phyloP scores from a whole-genome alignment of 371 early-diverging fungal species.

The Umbelopsis sp. region DNA sequence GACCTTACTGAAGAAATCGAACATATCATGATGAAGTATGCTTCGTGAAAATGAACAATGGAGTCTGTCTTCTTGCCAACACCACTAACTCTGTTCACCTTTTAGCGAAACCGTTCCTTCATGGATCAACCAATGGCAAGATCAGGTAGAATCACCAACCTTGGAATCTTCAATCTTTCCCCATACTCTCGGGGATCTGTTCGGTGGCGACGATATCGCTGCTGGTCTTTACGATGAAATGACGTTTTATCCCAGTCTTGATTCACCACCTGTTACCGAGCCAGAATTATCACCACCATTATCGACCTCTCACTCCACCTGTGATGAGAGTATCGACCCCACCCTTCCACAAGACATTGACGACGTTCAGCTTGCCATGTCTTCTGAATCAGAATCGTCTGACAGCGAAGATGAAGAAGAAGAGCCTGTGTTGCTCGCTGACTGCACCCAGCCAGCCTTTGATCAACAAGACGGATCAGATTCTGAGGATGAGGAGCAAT shows the following conservation, averaged over 20 bases:
- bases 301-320: neutral
- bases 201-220: conserved; percentile 1
- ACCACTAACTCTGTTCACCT: neutral
- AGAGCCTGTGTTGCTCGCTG: neutral
- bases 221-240: conserved; percentile 13
- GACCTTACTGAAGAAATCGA: conserved; percentile 13
- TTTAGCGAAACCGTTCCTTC: conserved; percentile 3
- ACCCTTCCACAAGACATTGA: neutral
- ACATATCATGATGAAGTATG: conserved; percentile 18
- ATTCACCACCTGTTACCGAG: neutral
- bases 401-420: conserved; percentile 8
- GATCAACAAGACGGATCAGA: neutral
- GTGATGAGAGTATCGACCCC: neutral
- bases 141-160: neutral
- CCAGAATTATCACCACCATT: conserved; percentile 2
- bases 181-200: conserved; percentile 8
- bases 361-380: neutral
- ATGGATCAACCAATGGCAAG: conserved; percentile 5
- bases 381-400: conserved; percentile 10
- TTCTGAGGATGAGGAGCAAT: conserved; percentile 2
- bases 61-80: neutral
- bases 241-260: conserved; percentile 7
- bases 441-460: neutral
- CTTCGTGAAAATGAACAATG: neutral
- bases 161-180: conserved; percentile 11